Percentiles rank a stretch among this genome's conserved stretches.
Evolutionary conservation across 306 rosid genomes (phyloP).

Genomic region (Abrus pulchellus): DNA sequence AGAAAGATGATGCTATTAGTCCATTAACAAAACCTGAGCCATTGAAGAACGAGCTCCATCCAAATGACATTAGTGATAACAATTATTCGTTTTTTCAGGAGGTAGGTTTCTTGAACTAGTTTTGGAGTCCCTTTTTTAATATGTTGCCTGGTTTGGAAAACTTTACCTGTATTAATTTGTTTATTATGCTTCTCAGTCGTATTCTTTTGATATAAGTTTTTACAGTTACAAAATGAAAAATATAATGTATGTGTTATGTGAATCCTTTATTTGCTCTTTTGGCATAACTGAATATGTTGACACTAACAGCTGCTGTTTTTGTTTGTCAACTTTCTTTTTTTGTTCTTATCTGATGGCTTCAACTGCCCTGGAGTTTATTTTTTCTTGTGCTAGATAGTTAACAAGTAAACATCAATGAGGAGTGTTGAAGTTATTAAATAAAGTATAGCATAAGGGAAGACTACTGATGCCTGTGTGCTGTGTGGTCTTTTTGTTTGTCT

Average conservation of each 20-base stretch:
- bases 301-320: constrained; percentile 19
- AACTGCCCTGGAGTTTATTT: not conserved
- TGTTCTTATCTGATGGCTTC: constrained; percentile 20
- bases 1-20: constrained; percentile 92
- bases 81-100: constrained; percentile 61
- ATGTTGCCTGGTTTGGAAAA: constrained; percentile 18
- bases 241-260: not conserved
- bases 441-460: constrained; percentile 26
- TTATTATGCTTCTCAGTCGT: constrained; percentile 13
- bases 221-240: not conserved
- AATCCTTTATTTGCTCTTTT: not conserved
- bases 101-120: constrained; percentile 54
- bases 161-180: not conserved
- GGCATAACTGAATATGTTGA: constrained; percentile 14
- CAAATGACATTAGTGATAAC: constrained; percentile 55
- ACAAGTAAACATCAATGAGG: not conserved
- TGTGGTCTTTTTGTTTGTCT: constrained; percentile 9
- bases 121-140: constrained; percentile 1
- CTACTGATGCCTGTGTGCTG: constrained; percentile 16
- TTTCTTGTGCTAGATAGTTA: constrained; percentile 13
- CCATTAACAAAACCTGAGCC: constrained; percentile 71
- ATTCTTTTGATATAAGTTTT: constrained; percentile 26
- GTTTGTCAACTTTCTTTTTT: not conserved
- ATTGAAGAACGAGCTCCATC: constrained; percentile 66
- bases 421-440: not conserved